A percentile compares a stretch with the other conserved stretches of the same genome.
Evolutionary conservation across 257 asterid species (phyloP).

Genomic region (Echium plantagineum): DNA sequence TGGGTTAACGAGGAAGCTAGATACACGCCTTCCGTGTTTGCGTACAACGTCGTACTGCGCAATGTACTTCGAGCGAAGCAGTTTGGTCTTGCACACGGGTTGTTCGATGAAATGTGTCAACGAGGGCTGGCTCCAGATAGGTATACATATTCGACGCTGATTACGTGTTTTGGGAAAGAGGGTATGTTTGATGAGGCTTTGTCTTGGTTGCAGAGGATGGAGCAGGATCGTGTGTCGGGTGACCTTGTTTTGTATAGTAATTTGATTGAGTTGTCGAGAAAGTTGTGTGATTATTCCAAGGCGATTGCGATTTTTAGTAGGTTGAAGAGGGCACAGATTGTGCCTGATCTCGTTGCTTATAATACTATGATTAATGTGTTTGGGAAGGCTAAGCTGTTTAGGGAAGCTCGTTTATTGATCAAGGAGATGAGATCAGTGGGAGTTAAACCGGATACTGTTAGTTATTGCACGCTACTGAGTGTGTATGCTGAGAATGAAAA

Average conservation of each 20-base stretch:
- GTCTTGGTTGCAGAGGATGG: slow-evolving; percentile 97
- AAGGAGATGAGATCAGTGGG: slow-evolving; percentile 59
- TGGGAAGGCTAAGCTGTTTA: slow-evolving; percentile 91
- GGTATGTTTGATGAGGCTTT: slow-evolving; percentile 83
- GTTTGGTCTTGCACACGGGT: slow-evolving; percentile 63
- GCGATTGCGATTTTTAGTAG: slow-evolving; percentile 73
- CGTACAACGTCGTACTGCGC: slow-evolving; percentile 85
- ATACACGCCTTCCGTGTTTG: slow-evolving; percentile 74
- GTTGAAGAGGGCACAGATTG: slow-evolving; percentile 62
- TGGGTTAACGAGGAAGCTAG: slow-evolving; percentile 76
- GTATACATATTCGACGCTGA: slow-evolving; percentile 80
- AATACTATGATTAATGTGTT: slow-evolving; percentile 86
- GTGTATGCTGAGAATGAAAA: slow-evolving; percentile 66
- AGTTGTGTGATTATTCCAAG: slow-evolving; percentile 66
- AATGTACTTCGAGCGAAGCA: slow-evolving; percentile 73
- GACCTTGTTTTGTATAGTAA: slow-evolving; percentile 82
- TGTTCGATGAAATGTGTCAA: slow-evolving; percentile 93
- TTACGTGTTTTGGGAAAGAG: slow-evolving; percentile 75
- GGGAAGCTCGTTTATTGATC: slow-evolving; percentile 55
- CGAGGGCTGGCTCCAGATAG: slow-evolving; percentile 69
- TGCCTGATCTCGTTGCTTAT: slow-evolving; percentile 79
- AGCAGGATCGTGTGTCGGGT: slow-evolving; percentile 63
- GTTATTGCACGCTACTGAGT: slow-evolving; percentile 70
- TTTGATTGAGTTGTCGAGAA: slow-evolving; percentile 80
- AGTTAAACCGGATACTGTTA: slow-evolving; percentile 65